Evolutionary conservation across 441 rosid genomes (phyloP).

Genomic region (Theobroma grandiflorum): DNA sequence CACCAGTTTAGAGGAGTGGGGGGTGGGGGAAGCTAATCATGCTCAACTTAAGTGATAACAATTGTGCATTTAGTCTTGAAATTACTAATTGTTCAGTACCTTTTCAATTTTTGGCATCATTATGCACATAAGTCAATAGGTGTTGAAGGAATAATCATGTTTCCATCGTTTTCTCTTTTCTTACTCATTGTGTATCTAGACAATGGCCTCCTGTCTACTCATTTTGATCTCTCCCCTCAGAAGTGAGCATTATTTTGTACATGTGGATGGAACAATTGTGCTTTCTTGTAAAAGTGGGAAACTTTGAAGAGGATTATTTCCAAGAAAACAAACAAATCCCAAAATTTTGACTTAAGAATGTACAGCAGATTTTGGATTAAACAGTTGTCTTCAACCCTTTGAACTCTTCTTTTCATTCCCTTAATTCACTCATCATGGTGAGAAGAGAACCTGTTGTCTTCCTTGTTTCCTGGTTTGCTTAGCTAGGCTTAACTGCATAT

Average conservation of each 20-base stretch:
- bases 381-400: neutral
- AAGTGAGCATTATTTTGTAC: neutral
- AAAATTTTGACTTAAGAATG: neutral
- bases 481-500: neutral
- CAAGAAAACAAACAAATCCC: constrained; percentile 12
- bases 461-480: neutral
- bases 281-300: neutral
- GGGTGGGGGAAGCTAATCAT: neutral
- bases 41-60: neutral
- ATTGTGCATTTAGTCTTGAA: constrained; percentile 10
- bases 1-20: neutral
- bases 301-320: neutral
- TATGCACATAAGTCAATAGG: neutral
- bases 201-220: neutral
- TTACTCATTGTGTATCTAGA: neutral
- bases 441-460: no score
- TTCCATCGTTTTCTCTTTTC: neutral
- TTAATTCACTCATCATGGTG: neutral
- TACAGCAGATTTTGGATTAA: neutral
- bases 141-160: neutral
- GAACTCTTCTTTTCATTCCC: neutral
- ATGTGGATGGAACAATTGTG: constrained; percentile 5
- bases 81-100: neutral
- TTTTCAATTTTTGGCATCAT: neutral
- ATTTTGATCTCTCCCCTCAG: neutral